Evolutionary conservation across 139 green algal species (phyloP).

Genomic region (Dunaliella sp.): DNA sequence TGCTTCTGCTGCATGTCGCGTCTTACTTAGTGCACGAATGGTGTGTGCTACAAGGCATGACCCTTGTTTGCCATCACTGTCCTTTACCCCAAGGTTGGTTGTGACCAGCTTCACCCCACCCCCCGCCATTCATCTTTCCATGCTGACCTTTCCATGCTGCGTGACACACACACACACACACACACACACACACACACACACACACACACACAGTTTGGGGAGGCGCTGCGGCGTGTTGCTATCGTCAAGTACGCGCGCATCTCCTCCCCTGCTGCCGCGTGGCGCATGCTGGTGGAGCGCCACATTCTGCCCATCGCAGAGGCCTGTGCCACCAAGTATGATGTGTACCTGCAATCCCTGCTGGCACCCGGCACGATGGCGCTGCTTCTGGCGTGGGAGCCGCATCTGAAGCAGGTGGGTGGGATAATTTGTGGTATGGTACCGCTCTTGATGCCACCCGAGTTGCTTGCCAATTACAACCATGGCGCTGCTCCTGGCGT

Average conservation of each 20-base stretch:
- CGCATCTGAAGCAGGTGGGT: conserved; percentile 30
- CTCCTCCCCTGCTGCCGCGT: conserved; percentile 37
- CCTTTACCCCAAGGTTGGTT: no score
- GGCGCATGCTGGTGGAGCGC: conserved; percentile 52
- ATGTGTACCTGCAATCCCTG: conserved; percentile 35
- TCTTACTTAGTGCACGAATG: no score
- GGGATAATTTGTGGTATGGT: neutral
- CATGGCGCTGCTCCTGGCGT: conserved; percentile 38
- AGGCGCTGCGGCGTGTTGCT: conserved; percentile 27
- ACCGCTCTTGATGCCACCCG: no score
- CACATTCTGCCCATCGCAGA: conserved; percentile 52
- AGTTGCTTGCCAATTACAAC: no score
- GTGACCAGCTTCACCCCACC: no score
- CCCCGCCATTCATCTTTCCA: no score
- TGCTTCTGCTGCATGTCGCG: neutral
- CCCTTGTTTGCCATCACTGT: no score
- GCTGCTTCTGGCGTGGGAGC: conserved; percentile 42
- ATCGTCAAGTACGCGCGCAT: conserved; percentile 51
- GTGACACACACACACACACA: no score
- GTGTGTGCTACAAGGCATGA: no score
- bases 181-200: no score
- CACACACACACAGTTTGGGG: conserved; percentile 15
- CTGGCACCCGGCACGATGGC: conserved; percentile 41
- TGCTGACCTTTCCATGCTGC: neutral
- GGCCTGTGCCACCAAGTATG: conserved; percentile 17